Evolutionary conservation across 257 asterid species (phyloP), one percentile per base, ranked within the genome.

Genomic region (Solanum lycopersicoides): DNA sequence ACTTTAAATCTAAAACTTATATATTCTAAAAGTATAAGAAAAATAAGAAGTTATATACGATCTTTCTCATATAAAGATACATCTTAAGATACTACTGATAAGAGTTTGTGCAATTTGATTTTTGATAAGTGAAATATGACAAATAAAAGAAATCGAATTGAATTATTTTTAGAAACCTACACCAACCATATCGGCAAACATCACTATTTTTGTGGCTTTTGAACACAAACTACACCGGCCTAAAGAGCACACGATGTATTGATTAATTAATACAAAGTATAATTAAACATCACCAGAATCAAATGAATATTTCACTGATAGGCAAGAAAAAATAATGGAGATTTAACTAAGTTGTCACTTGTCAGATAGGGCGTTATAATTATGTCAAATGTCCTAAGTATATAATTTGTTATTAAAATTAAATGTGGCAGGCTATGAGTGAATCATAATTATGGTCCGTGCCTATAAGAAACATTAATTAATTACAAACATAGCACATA

Each of bases 351-450:
- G 25, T 77, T 44, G 84, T 44, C 65, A 21, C 30, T 44, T 44
- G 84, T 44, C 65, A 44, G 65, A 77, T 77, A 47, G 41, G 68
- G n/a, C 3, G 84, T 47, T 80, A 47, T 47, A 80, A 80, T 80
- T 80, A 28, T 47, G 68, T 80, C n/a, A 80, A 47, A 14, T 18
- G 42, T 50, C 39, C 25, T 3, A n/a, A 45, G 66, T 80, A 80
- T 47, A 80, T 3, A 5, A 4, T 30, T 80, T 9, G 42, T 28
- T 16, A 50, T 50, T 47, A 50, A 16, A 30, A 50, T 18, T 30
- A 47, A 80, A 50, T 50, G 30, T 50, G 69, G 30, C 85, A 50
- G 69, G 30, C 35, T 30, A 80, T 47, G 69, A 47, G 44, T 80
- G 69, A 50, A 80, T 80, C 41, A 80, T 56, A 56, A 56, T 47